Evolutionary conservation across 2,329 filamentous ascomycete species (phyloP), one percentile per base, ranked within the genome.

Genomic region (Dactylella cylindrospora): DNA sequence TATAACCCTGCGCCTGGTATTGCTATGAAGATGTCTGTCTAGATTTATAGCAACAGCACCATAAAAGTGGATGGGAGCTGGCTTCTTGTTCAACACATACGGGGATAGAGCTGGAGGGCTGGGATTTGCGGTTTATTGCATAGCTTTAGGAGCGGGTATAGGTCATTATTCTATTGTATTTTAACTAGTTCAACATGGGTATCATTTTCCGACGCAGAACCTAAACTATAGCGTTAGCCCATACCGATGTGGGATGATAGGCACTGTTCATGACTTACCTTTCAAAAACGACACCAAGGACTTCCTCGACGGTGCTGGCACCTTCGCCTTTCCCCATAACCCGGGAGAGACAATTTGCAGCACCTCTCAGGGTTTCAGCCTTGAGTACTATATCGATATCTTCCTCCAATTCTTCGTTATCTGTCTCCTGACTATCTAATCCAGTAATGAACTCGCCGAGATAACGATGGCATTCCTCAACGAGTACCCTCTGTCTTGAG

Each of bases 21-120:
- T 75, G 81, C 87, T 36, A 98, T 98, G 93, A 96, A 97, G 77
- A 98, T 98, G 93, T 94, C 88, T 71, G 91, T 97, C 57, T 90
- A 68, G 64, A 32, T 25, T 13, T 22, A 29, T 29, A n/a, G n/a
- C 13, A 20, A 22, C 15, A 22, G 8, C 13, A 38, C 6, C 19
- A 12, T 3, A 40, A 12, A 43, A 41, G 26, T 20, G 20, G 20
- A 23, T 8, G 32, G 52, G 44, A 57, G 52, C 52, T 57, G 52
- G 52, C 52, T 55, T 55, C 51, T 57, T 38, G 44, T 57, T 49
- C 52, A 57, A 57, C 44, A 57, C 38, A 25, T n/a, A n/a, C 10
- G 28, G 31, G 28, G 38, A 28, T 41, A 29, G 5, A 1, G 47
- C 32, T 20, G n/a, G n/a, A n/a, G n/a, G n/a, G 36, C 46, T 50